Base-by-base conservation (phyloP, 1,284 basidiomycete genomes). In the Papiliotrema laurentii region DNA sequence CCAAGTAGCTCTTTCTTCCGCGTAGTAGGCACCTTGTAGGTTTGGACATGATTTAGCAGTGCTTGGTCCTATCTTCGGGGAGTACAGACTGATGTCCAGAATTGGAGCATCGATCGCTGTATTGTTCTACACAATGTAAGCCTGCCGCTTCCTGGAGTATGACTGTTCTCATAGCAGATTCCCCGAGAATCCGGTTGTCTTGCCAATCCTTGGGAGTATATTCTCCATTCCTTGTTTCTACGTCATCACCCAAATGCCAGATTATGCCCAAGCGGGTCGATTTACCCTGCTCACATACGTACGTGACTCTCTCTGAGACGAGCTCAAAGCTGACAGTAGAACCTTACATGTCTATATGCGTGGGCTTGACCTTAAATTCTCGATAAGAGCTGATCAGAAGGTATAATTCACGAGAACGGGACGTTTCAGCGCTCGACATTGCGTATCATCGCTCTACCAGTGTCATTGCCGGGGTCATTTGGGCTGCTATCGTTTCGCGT, bases 211-310 rank as follows among this genome's bases (percentile, higher is more conserved):
- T 54, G 93, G 94, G 0, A 87, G 89, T 66, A 76, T 96, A 55
- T 94, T 90, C 69, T 92, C 90, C 1, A 76, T 96, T 3, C 93
- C 93, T 2, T 97, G 93, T 72, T 97, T 96, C 75, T 92, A 89
- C 71, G 84, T 86, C 64, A 91, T 93, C 59, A 81, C 83, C 0
- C 83, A 83, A 58, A 73, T 64, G 57, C 90, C 90, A 0, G 76
- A 83, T 53, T 89, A 87, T 58, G 82, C 85, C 10, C 83, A 87
- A 35, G 83, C 87, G 1, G 85, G 86, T 2, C 81, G 92, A 24
- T 93, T 96, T 72, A 84, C 90, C n/a, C 78, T 96, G 25, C 74
- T 93, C 43, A 87, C 72, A 3, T 74, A 73, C 49, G 73, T 74
- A 42, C 56, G 71, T 49, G 1, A 13, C 4, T n/a, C 14, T 19